Evolutionary conservation across 1,139 yeast genomes (phyloP).

Genomic region (Taphrina deformans): DNA sequence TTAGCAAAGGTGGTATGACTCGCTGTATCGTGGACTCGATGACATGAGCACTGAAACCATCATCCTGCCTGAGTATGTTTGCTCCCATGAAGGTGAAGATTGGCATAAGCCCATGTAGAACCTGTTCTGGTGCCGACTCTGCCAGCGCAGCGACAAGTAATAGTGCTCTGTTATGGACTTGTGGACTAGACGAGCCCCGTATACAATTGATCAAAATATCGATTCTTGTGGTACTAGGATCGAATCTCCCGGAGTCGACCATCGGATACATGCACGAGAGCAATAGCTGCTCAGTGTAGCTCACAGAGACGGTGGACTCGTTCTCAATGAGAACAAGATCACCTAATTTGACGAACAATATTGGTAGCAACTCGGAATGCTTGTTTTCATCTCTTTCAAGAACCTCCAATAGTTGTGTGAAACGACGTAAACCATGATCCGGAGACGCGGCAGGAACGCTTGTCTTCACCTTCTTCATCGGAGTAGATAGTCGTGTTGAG

Average conservation of each 20-base stretch:
- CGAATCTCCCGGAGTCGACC: conserved; percentile 54
- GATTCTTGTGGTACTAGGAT: conserved; percentile 60
- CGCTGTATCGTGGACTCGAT: conserved; percentile 88
- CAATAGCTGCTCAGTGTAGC: conserved; percentile 85
- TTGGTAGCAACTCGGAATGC: conserved; percentile 52
- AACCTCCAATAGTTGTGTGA: conserved; percentile 77
- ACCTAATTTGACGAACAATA: conserved; percentile 65
- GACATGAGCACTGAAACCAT: conserved; percentile 87
- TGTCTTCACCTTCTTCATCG: conserved; percentile 36
- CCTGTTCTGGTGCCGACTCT: conserved; percentile 82
- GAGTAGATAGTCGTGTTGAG: conserved; percentile 24
- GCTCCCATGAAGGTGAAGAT: conserved; percentile 99
- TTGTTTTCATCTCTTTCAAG: conserved; percentile 55
- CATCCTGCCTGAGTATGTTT: conserved; percentile 93
- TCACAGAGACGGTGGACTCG: conserved; percentile 87
- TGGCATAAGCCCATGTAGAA: conserved; percentile 96
- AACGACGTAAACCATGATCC: conserved; percentile 53
- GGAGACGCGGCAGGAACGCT: conserved; percentile 49
- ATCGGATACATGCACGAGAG: conserved; percentile 81
- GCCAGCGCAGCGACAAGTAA: conserved; percentile 87
- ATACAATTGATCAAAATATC: conserved; percentile 89
- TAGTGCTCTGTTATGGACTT: conserved; percentile 83
- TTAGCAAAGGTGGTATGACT: conserved; percentile 86
- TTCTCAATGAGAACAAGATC: conserved; percentile 85
- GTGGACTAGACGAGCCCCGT: conserved; percentile 85